Evolutionary conservation across 2,329 filamentous ascomycete genomes (phyloP), one percentile per base, ranked within the genome.

Genomic region (Paecilomyces formosus): DNA sequence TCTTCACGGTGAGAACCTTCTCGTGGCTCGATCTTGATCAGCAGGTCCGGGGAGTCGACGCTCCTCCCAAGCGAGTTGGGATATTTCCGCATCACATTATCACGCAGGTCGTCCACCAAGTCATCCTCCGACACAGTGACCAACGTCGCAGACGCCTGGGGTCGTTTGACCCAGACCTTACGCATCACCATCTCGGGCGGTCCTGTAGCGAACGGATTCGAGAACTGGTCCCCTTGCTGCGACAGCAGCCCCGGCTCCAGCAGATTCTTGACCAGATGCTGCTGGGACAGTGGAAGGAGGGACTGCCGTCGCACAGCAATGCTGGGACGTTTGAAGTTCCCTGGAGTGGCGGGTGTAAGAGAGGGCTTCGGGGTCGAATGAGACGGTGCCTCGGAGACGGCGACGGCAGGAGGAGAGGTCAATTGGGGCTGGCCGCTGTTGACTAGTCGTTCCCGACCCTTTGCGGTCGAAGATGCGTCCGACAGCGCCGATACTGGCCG

Each of bases 111-210:
- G 73, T 99, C 94, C 58, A 97, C 92, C 66, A 97, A 78, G 70
- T 96, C 92, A 67, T 95, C 91, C 68, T 96, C 89, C 65, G 85
- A 82, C 67, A 96, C 89, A 61, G 88, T 86, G 57, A 99, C 88
- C 68, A 94, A 81, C 13, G 94, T 99, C 45, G 93, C 86, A 58
- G 93, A 97, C 60, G 87, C 89, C 63, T 88, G 84, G 21, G 89
- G 89, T 68, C 93, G 84, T 79, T 89, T 94, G 71, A 97, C 93
- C 94, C 94, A 99, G 67, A 97, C 87, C 81, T 96, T 97, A 72
- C 90, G 74, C 56, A 68, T 66, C 58, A 73, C 65, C 74, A 75
- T 77, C 56, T 72, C 72, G 60, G 64, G 53, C 56, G 62, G 61
- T 57, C 63, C 57, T 54, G 64, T 58, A 50, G 62, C 60, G 18